phyloP scores from a whole-genome alignment of 2,329 filamentous ascomycete species.

The Penicillium rolfsii region DNA sequence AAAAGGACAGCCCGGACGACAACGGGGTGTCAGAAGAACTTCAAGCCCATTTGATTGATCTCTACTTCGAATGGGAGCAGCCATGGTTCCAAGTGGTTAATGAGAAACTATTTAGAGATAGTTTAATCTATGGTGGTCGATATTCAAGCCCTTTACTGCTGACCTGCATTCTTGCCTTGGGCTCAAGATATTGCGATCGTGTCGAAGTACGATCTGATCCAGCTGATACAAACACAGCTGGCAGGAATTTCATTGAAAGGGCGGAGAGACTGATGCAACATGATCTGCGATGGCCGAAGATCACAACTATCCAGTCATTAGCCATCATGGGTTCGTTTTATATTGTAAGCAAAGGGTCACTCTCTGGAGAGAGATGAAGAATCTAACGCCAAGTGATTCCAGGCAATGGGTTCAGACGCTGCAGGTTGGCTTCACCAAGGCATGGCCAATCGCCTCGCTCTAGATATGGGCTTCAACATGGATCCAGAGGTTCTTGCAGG shows the following conservation, averaged over 20 bases:
- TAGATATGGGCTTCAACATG: slow-evolving; percentile 46
- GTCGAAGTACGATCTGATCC: slow-evolving; percentile 36
- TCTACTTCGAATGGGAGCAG: slow-evolving; percentile 45
- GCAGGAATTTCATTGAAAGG: slow-evolving; percentile 35
- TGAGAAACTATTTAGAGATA: slow-evolving; percentile 41
- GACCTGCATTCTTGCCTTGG: slow-evolving; percentile 42
- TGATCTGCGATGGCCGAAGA: slow-evolving; percentile 35
- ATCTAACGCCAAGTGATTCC: neutral
- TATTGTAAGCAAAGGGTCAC: slow-evolving; percentile 26
- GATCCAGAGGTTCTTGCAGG: slow-evolving; percentile 35
- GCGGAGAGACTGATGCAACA: slow-evolving; percentile 29
- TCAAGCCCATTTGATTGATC: slow-evolving; percentile 35
- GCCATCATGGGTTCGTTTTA: slow-evolving; percentile 35
- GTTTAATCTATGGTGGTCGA: slow-evolving; percentile 29
- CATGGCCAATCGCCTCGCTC: slow-evolving; percentile 41
- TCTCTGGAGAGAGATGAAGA: neutral
- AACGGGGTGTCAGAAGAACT: slow-evolving; percentile 28
- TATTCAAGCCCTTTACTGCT: slow-evolving; percentile 39
- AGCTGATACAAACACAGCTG: slow-evolving; percentile 40
- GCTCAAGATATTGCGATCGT: slow-evolving; percentile 40
- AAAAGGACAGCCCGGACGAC: slow-evolving; percentile 4
- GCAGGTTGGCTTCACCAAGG: slow-evolving; percentile 45
- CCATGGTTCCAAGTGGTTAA: slow-evolving; percentile 44
- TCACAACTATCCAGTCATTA: slow-evolving; percentile 45
- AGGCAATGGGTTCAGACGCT: slow-evolving; percentile 43